A percentile compares a stretch with the other conserved stretches of the same genome.
Conservation (phyloP, 2,329 filamentous ascomycete species). For the Monilinia vaccinii-corymbosi region DNA sequence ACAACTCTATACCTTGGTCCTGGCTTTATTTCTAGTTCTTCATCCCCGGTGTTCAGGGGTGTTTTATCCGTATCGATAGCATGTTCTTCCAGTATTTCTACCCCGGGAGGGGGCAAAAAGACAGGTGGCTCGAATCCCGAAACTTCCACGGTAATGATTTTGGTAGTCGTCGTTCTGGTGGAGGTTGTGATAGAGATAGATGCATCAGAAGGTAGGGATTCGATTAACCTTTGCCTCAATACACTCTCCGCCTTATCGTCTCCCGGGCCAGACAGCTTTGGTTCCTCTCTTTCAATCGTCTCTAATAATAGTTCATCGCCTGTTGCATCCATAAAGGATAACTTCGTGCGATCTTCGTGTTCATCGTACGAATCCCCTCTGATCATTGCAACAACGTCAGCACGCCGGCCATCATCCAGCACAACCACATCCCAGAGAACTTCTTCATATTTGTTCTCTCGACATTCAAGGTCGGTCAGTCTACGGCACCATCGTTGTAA, state of each 20-base stretch:
- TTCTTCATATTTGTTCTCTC: conserved; percentile 42
- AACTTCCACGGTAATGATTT: conserved; percentile 57
- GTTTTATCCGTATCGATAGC: conserved; percentile 16
- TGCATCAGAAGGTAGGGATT: conserved; percentile 45
- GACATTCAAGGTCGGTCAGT: conserved; percentile 41
- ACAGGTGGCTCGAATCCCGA: conserved; percentile 42
- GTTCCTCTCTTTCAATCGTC: conserved; percentile 29
- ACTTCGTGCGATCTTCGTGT: conserved; percentile 27
- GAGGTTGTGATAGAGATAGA: conserved; percentile 52
- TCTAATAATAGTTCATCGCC: conserved; percentile 29
- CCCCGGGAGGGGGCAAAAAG: conserved; percentile 46
- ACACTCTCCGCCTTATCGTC: conserved; percentile 36
- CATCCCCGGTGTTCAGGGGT: conserved; percentile 16
- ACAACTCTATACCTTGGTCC: conserved; percentile 43
- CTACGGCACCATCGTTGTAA: conserved; percentile 49
- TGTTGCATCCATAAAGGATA: conserved; percentile 24
- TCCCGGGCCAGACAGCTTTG: conserved; percentile 32
- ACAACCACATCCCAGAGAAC: conserved; percentile 60
- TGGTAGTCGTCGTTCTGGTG: conserved; percentile 48
- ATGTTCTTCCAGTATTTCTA: conserved; percentile 48
- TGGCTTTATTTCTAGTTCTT: conserved; percentile 13
- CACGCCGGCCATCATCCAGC: conserved; percentile 46
- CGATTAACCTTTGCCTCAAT: conserved; percentile 45
- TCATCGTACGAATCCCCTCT: conserved; percentile 25
- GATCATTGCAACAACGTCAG: conserved; percentile 40